Percentiles rank a stretch among this genome's conserved stretches.
Evolutionary conservation across 73 alveolate species (phyloP).

Genomic region (Symbiodinium natans): DNA sequence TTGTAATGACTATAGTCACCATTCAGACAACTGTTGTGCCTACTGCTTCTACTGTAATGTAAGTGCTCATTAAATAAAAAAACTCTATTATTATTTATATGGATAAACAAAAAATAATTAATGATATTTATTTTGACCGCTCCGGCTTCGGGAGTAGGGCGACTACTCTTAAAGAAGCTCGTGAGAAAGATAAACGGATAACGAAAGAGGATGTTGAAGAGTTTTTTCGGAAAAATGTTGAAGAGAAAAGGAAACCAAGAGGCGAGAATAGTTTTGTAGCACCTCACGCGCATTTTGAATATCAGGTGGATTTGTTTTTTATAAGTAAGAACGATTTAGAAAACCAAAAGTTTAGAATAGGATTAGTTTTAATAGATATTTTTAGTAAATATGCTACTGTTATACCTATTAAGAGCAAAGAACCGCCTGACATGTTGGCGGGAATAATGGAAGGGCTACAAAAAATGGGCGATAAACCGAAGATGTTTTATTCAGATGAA

Average conservation of each 20-base stretch:
- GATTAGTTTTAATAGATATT: not conserved
- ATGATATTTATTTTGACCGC: conserved; percentile 19
- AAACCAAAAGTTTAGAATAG: not conserved
- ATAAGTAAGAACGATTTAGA: not conserved
- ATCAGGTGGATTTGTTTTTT: not conserved
- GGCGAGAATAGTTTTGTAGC: not conserved
- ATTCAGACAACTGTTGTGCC: not conserved
- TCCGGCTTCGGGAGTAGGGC: not conserved
- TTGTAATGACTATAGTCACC: not conserved
- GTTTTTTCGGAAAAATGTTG: not conserved
- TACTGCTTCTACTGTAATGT: not conserved
- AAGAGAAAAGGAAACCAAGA: conserved; percentile 13
- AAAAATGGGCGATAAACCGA: not conserved
- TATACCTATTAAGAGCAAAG: not conserved
- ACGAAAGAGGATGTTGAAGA: conserved; percentile 14
- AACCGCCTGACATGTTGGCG: not conserved
- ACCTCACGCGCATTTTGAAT: conserved; percentile 20
- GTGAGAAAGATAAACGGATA: not conserved
- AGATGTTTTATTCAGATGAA: not conserved
- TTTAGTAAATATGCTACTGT: not conserved
- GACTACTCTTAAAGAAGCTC: conserved; percentile 18
- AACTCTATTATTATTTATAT: not conserved
- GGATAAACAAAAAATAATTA: conserved; percentile 1
- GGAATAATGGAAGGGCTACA: not conserved
- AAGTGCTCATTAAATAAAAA: not conserved